A percentile compares a stretch with the other conserved stretches of the same genome.
Conservation (phyloP, 1,284 basidiomycete species). For the Meripilus lineatus region DNA sequence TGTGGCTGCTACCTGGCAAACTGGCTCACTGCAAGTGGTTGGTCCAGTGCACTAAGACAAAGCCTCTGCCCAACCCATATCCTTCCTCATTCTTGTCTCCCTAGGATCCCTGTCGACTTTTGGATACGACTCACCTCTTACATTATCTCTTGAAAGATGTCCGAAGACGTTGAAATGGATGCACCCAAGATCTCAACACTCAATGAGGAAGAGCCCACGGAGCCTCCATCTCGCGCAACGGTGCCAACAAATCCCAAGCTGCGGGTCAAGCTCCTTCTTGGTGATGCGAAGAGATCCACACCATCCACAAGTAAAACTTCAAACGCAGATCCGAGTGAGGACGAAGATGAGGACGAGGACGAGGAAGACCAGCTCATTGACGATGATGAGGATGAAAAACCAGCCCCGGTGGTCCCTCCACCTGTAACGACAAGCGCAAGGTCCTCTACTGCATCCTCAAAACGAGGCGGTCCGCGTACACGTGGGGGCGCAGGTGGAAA, state of each 20-base stretch:
- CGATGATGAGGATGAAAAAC: constrained; percentile 49
- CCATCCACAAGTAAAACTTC: constrained; percentile 22
- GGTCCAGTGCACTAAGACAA: no score
- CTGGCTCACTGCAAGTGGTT: no score
- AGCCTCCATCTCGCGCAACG: constrained; percentile 40
- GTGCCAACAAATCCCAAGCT: constrained; percentile 37
- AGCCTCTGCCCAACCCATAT: no score
- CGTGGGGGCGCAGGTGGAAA: constrained; percentile 15
- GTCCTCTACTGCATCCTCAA: constrained; percentile 15
- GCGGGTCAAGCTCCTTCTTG: constrained; percentile 47
- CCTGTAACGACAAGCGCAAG: constrained; percentile 1
- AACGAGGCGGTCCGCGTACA: constrained; percentile 14
- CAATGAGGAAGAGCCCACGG: constrained; percentile 62
- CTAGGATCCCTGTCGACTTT: no score
- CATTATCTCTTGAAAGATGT: constrained; percentile 17
- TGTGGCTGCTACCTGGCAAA: no score
- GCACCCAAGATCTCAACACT: constrained; percentile 76
- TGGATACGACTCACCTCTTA: constrained; percentile 10
- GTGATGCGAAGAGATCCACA: constrained; percentile 33
- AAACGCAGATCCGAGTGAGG: constrained; percentile 25
- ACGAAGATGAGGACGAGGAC: constrained; percentile 49
- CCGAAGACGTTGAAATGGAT: constrained; percentile 56
- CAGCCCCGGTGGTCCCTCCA: constrained; percentile 23
- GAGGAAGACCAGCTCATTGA: constrained; percentile 77
- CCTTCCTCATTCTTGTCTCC: no score